Conservation (phyloP, 1,284 basidiomycete genomes). For the Mrakiaceae sp. region DNA sequence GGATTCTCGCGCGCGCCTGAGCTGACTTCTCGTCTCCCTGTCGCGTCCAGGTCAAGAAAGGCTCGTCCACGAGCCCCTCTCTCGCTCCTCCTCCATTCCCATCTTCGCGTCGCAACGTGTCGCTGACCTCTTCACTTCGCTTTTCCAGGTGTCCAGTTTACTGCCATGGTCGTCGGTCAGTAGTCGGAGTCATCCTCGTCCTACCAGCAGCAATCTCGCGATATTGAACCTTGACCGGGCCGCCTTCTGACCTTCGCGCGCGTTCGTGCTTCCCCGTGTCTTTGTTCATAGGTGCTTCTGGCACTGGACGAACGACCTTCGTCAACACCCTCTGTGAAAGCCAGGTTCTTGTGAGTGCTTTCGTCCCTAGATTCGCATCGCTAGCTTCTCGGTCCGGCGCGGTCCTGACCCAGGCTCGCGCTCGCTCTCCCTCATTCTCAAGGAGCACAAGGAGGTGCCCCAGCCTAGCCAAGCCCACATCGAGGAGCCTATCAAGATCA, state of each 20-base stretch:
- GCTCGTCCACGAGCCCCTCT: too few relatives aligned
- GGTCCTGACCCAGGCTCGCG: conserved; percentile 32
- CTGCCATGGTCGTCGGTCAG: conserved; percentile 41
- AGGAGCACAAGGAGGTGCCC: conserved; percentile 66
- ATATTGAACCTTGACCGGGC: conserved; percentile 5
- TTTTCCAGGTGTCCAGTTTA: too few relatives aligned
- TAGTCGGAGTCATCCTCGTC: conserved; percentile 27
- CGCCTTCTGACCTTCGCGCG: conserved; percentile 18
- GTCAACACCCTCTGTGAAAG: conserved; percentile 90
- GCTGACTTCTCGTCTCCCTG: too few relatives aligned
- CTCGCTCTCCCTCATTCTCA: conserved; percentile 22
- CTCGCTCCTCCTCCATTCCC: too few relatives aligned
- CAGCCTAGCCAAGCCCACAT: conserved; percentile 81
- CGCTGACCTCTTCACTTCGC: too few relatives aligned
- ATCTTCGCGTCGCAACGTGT: too few relatives aligned
- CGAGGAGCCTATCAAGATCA: conserved; percentile 91
- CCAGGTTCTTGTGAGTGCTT: conserved; percentile 4
- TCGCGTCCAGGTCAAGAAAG: too few relatives aligned
- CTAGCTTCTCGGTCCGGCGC: conserved; percentile 41
- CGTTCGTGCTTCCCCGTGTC: conserved; percentile 16
- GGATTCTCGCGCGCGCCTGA: too few relatives aligned
- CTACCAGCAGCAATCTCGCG: conserved; percentile 6
- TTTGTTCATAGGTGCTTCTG: conserved; percentile 63
- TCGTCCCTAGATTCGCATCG: conserved; percentile 51
- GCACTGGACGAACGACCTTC: conserved; percentile 92